Evolutionary conservation across 2,329 filamentous ascomycete species (phyloP), one percentile per base, ranked within the genome.

Genomic region (Aspergillus sojae): DNA sequence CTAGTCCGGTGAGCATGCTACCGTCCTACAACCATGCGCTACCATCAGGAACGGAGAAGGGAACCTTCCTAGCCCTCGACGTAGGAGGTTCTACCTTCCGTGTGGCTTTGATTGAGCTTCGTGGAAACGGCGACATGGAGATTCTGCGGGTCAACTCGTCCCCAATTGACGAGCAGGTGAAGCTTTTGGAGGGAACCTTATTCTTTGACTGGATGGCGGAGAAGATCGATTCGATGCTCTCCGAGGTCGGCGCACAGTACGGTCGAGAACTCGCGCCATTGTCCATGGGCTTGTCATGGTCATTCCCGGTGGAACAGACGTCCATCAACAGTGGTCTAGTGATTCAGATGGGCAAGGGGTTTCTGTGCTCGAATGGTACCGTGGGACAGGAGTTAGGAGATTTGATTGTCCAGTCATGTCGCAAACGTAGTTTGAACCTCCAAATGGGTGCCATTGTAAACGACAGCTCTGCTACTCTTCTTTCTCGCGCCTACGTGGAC

Each of bases 141-240:
- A 86, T 89, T 61, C 76, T 85, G 58, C 80, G 80, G 62, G 85
- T 86, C 75, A 79, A 81, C 43, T 83, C 81, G 52, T 85, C 82
- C 68, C 78, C 78, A 56, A 89, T 90, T 66, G 84, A 87, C 70
- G 82, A 86, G 64, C 71, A 76, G 16, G 83, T 88, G 56, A 84
- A 86, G 58, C 75, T 81, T 53, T 75, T 89, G 63, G 78, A 82
- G 62, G 87, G 86, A 2, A 81, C 80, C 28, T 78, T 80, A 1
- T 89, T 90, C 73, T 90, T 89, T 71, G 86, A 88, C 71, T 90
- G 88, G 88, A 88, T 90, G 83, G 88, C 87, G 6, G 80, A 80
- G 55, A 82, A 83, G 64, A 88, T 90, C 62, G 81, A 83, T 50
- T 79, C 82, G 10, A 85, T 85, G 74, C 76, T 89, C 55, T 74